These are phyloP conservation scores for Candida sp. DNA, from an alignment of 1,139 yeast species.

Conservation along the genomic window DNA sequence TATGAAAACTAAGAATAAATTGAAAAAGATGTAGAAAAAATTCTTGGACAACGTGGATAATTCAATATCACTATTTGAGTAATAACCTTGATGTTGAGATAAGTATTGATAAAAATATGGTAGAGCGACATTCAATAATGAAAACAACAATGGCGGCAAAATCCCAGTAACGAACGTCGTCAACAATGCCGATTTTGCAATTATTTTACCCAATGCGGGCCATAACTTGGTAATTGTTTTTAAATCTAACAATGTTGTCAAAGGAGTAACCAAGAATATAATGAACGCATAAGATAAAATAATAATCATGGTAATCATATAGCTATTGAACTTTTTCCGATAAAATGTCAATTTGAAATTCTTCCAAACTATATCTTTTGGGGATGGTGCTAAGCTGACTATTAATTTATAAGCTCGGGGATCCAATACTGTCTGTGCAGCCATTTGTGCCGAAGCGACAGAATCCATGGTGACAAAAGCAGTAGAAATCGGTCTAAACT, in stretches of 20 bases:
- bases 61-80: constrained; percentile 75
- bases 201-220: constrained; percentile 65
- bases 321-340: constrained; percentile 53
- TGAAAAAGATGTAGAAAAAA: constrained; percentile 75
- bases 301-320: constrained; percentile 58
- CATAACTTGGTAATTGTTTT: constrained; percentile 70
- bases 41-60: constrained; percentile 71
- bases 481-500: constrained; percentile 49
- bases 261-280: constrained; percentile 68
- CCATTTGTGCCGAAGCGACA: constrained; percentile 84
- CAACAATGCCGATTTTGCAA: constrained; percentile 63
- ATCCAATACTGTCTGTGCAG: constrained; percentile 78
- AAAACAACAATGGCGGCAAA: constrained; percentile 72
- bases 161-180: constrained; percentile 71
- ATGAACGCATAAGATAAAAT: constrained; percentile 62
- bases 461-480: constrained; percentile 84
- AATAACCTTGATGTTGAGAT: constrained; percentile 66
- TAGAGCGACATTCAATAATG: constrained; percentile 60
- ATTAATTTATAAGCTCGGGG: constrained; percentile 73
- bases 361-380: constrained; percentile 76
- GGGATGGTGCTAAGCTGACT: constrained; percentile 75
- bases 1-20: constrained; percentile 73
- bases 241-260: constrained; percentile 68
- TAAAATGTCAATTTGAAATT: constrained; percentile 60
- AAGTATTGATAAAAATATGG: constrained; percentile 70